phyloP scores from a whole-genome alignment of 106 monocot species.

The Dioscorea zingiberensis region DNA sequence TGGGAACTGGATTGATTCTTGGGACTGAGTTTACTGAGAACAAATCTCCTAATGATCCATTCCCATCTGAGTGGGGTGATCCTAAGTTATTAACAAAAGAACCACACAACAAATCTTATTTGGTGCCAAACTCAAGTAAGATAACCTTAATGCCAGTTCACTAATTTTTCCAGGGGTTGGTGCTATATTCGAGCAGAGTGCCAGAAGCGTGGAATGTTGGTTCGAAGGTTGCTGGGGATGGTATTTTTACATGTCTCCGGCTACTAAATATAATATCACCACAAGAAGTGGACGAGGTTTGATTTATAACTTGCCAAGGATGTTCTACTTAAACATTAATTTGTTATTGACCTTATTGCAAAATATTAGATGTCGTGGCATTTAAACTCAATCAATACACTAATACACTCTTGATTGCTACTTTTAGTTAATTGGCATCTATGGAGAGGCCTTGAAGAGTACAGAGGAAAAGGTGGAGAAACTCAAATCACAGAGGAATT shows the following conservation, averaged over 20 bases:
- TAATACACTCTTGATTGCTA: neutral
- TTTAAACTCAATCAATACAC: neutral
- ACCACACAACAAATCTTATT: too few relatives aligned
- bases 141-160: too few relatives aligned
- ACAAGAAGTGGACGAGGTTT: slow-evolving; percentile 71
- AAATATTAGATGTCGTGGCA: neutral
- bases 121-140: too few relatives aligned
- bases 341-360: neutral
- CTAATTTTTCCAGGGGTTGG: slow-evolving; percentile 53
- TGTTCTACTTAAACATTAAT: too few relatives aligned
- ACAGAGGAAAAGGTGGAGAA: slow-evolving; percentile 79
- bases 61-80: slow-evolving; percentile 93
- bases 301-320: too few relatives aligned
- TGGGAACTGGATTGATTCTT: slow-evolving; percentile 82
- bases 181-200: slow-evolving; percentile 82
- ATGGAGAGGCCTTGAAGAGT: slow-evolving; percentile 70
- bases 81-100: too few relatives aligned
- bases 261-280: slow-evolving; percentile 65
- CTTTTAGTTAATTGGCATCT: slow-evolving; percentile 69
- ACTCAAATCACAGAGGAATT: slow-evolving; percentile 57
- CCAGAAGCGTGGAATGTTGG: slow-evolving; percentile 78
- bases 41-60: slow-evolving; percentile 77
- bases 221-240: slow-evolving; percentile 80
- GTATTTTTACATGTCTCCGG: slow-evolving; percentile 92
- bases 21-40: slow-evolving; percentile 88